These are phyloP conservation scores for Botrytis porri DNA, from an alignment of 2,329 filamentous ascomycete genomes.

Conservation along the genomic window DNA sequence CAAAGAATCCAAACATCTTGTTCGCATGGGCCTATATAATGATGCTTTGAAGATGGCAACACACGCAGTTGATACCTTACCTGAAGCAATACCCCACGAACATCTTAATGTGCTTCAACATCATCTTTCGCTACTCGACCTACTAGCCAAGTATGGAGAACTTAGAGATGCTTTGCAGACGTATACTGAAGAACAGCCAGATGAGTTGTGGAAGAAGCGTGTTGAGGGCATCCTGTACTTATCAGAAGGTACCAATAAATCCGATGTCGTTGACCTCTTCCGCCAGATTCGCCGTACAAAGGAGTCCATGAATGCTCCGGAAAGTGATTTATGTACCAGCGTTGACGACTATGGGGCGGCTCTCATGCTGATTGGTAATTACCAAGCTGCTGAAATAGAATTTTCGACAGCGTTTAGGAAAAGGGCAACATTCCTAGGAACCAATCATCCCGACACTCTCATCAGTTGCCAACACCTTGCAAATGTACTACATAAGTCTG, in stretches of 20 bases:
- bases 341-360: conserved; percentile 20
- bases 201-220: conserved; percentile 30
- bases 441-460: conserved; percentile 29
- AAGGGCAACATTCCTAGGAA: conserved; percentile 24
- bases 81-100: conserved; percentile 25
- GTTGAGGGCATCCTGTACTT: conserved; percentile 29
- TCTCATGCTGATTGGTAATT: conserved; percentile 29
- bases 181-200: conserved; percentile 23
- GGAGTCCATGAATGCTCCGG: conserved; percentile 10
- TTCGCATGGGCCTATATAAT: conserved; percentile 26
- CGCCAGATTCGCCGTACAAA: conserved; percentile 21
- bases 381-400: conserved; percentile 25
- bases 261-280: conserved; percentile 25
- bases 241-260: conserved; percentile 28
- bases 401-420: conserved; percentile 29
- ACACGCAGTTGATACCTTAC: conserved; percentile 27
- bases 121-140: conserved; percentile 26
- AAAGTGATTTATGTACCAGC: conserved; percentile 12
- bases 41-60: conserved; percentile 30
- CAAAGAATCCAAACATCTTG: conserved; percentile 30
- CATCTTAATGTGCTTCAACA: conserved; percentile 28
- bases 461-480: conserved; percentile 30
- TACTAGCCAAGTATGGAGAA: conserved; percentile 30
- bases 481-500: conserved; percentile 26
- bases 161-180: conserved; percentile 26